Percentiles rank a stretch among this genome's conserved stretches.
Evolutionary conservation across 2,329 filamentous ascomycete species (phyloP).

Genomic region (Colletotrichum sp.): DNA sequence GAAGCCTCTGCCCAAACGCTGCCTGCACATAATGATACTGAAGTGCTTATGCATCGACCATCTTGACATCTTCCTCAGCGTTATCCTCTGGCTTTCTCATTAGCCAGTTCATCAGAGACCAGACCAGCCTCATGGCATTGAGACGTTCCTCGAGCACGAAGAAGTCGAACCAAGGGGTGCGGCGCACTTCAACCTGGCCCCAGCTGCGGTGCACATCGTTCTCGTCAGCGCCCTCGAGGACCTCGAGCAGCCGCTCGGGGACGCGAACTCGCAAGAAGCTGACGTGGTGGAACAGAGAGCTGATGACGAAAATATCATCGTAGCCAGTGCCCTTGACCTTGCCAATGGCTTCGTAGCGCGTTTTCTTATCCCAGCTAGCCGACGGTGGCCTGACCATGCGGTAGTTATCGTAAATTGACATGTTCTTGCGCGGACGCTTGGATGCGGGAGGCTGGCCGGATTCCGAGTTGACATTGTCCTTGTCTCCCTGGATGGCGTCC

Average conservation of each 20-base stretch:
- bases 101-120: conserved; percentile 65
- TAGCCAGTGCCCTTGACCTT: conserved; percentile 49
- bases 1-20: neutral
- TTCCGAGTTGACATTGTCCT: conserved; percentile 38
- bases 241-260: conserved; percentile 55
- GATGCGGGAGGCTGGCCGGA: conserved; percentile 28
- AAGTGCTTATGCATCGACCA: conserved; percentile 28
- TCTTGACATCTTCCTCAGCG: conserved; percentile 26
- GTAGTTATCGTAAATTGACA: conserved; percentile 68
- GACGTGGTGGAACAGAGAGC: conserved; percentile 66
- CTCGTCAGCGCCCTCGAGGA: conserved; percentile 52
- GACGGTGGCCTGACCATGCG: conserved; percentile 65
- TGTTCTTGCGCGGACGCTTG: conserved; percentile 59
- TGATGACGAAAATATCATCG: conserved; percentile 68
- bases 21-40: neutral
- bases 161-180: conserved; percentile 67
- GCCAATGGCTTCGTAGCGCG: conserved; percentile 63
- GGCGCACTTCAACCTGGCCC: conserved; percentile 59
- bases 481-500: conserved; percentile 50
- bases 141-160: conserved; percentile 60
- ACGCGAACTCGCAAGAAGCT: conserved; percentile 64
- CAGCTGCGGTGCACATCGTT: conserved; percentile 46
- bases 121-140: conserved; percentile 61
- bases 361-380: conserved; percentile 65
- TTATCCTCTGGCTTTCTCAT: conserved; percentile 52